Conservation (phyloP, 495 filamentous ascomycete genomes). For the Gamarada debralockiae region DNA sequence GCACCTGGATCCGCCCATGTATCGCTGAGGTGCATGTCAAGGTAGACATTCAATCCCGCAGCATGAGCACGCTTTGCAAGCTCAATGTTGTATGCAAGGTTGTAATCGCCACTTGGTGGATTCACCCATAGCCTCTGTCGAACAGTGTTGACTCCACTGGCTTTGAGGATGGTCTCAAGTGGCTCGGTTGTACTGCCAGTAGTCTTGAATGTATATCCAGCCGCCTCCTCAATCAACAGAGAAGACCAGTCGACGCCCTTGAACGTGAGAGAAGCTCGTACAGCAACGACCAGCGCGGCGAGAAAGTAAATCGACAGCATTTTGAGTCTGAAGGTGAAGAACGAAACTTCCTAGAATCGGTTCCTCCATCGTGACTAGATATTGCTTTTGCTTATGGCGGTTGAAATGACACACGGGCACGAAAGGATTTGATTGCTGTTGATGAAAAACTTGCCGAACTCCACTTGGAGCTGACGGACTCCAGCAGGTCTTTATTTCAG, state of each 20-base stretch:
- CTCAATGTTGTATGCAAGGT: conserved; percentile 64
- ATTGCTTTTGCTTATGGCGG: too few relatives aligned
- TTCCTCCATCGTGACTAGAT: too few relatives aligned
- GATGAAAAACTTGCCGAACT: too few relatives aligned
- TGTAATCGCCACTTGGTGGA: conserved; percentile 59
- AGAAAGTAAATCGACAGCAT: too few relatives aligned
- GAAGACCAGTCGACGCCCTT: conserved; percentile 75
- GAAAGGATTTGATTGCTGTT: too few relatives aligned
- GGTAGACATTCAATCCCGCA: conserved; percentile 59
- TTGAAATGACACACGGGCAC: too few relatives aligned
- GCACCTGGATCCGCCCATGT: conserved; percentile 53
- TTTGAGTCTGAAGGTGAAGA: too few relatives aligned
- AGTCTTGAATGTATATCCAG: conserved; percentile 57
- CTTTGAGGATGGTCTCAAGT: conserved; percentile 60
- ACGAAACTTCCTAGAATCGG: too few relatives aligned
- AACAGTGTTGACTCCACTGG: conserved; percentile 64
- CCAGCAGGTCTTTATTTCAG: too few relatives aligned
- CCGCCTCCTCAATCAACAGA: conserved; percentile 57
- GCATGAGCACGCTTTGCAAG: conserved; percentile 60
- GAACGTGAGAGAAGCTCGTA: conserved; percentile 49
- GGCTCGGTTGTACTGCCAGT: conserved; percentile 44
- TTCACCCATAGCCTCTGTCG: conserved; percentile 74
- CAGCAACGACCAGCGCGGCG: too few relatives aligned
- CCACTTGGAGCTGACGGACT: too few relatives aligned
- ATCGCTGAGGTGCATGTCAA: conserved; percentile 70